phyloP scores from a whole-genome alignment of 495 filamentous ascomycete genomes.

The Sphaerosporella brunnea region DNA sequence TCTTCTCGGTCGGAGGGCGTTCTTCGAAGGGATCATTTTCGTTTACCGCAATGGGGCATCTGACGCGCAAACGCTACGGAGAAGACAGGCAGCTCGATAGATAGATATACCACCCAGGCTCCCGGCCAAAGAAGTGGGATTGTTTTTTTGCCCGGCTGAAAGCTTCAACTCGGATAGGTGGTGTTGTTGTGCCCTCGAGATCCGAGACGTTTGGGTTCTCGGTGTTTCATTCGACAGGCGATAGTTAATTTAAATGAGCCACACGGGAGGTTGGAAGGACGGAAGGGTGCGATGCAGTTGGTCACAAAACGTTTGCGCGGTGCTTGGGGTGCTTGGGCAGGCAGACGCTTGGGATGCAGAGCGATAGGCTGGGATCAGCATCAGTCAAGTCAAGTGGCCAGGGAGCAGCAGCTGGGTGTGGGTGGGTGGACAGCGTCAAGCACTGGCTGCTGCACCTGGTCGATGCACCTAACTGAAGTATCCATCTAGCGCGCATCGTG shows the following conservation, averaged over 20 bases:
- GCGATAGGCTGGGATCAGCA: background rate
- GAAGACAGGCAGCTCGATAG: background rate
- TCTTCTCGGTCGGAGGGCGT: background rate
- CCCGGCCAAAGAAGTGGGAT: background rate
- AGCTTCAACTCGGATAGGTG: background rate
- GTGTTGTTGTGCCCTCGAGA: background rate
- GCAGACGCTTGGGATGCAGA: background rate
- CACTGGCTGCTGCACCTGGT: background rate
- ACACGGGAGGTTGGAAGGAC: background rate
- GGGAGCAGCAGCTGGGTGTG: background rate
- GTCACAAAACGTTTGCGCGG: background rate
- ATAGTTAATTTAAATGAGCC: no score
- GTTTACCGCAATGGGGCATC: background rate
- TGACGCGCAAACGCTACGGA: background rate
- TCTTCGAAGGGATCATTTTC: background rate
- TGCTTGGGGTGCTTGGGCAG: background rate
- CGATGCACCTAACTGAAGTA: background rate
- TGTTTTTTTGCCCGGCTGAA: background rate
- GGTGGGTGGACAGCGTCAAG: background rate
- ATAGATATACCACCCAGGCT: no score
- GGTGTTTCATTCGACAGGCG: background rate
- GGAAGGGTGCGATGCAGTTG: slow-evolving; percentile 1
- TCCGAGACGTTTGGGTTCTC: background rate
- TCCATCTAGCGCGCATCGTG: no score
- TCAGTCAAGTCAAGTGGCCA: background rate